Evolutionary conservation across 192 early-diverging fungal species (phyloP).

Genomic region (Gaertneriomyces sp.): DNA sequence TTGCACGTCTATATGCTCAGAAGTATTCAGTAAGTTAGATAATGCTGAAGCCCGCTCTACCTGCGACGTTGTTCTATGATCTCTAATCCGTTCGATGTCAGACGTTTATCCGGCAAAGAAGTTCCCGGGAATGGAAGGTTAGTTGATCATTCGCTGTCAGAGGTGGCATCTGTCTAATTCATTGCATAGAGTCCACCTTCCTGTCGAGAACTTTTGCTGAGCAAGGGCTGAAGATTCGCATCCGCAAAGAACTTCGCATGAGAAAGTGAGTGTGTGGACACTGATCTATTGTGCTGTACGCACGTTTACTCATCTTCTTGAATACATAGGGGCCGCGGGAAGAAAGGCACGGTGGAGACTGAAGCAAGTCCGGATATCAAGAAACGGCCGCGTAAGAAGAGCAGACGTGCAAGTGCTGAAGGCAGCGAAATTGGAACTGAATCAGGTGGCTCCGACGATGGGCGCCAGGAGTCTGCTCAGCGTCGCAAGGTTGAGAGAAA

Average conservation of each 20-base stretch:
- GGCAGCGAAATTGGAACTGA: slow-evolving; percentile 22
- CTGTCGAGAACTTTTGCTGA: slow-evolving; percentile 91
- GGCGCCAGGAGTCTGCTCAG: slow-evolving; percentile 13
- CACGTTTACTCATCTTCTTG: background rate
- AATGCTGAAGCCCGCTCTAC: too few relatives aligned
- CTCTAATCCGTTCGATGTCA: background rate
- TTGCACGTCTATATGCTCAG: slow-evolving; percentile 82
- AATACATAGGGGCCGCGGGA: slow-evolving; percentile 15
- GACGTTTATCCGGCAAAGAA: slow-evolving; percentile 89
- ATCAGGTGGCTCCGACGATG: slow-evolving; percentile 22
- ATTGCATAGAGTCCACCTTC: slow-evolving; percentile 71
- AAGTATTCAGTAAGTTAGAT: slow-evolving; percentile 52
- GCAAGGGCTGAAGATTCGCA: slow-evolving; percentile 92
- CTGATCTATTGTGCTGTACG: background rate
- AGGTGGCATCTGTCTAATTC: background rate
- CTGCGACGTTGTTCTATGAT: too few relatives aligned
- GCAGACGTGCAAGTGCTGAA: slow-evolving; percentile 16
- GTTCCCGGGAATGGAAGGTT: slow-evolving; percentile 92
- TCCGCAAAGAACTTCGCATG: slow-evolving; percentile 75
- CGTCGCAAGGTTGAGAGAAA: slow-evolving; percentile 9
- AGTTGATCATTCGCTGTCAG: background rate
- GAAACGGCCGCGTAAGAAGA: slow-evolving; percentile 26
- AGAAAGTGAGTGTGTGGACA: slow-evolving; percentile 22
- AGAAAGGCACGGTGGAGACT: slow-evolving; percentile 7
- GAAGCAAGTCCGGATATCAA: slow-evolving; percentile 17